These are phyloP conservation scores for Mortierella alpina DNA, from an alignment of 192 early-diverging fungal species.

Conservation along the genomic window DNA sequence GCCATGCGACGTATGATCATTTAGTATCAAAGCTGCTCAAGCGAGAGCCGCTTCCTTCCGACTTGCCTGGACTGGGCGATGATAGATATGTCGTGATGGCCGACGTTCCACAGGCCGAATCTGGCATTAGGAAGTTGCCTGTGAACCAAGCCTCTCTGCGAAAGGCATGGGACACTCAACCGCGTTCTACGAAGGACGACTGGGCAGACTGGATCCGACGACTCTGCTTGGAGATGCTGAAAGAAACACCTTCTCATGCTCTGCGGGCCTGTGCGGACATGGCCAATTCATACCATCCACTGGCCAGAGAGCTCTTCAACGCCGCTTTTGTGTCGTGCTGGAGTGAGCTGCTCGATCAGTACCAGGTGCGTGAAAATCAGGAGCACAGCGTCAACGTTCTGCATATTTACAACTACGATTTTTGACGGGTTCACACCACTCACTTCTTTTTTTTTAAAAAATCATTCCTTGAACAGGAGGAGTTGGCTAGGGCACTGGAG, in stretches of 20 bases:
- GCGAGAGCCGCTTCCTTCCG: conserved; percentile 79
- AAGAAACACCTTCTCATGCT: conserved; percentile 96
- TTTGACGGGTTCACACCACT: background rate
- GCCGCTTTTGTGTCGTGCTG: conserved; percentile 98
- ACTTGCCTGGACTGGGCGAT: conserved; percentile 65
- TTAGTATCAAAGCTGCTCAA: conserved; percentile 80
- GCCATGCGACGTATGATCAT: conserved; percentile 79
- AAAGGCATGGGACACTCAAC: conserved; percentile 88
- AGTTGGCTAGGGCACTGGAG: conserved; percentile 83
- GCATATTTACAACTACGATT: background rate
- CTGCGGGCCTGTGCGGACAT: conserved; percentile 90
- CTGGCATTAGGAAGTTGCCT: conserved; percentile 75
- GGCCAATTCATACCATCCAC: conserved; percentile 80
- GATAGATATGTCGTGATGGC: conserved; percentile 57
- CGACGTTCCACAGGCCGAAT: conserved; percentile 68
- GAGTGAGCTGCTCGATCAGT: conserved; percentile 89
- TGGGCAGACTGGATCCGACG: conserved; percentile 96
- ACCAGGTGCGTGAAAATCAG: conserved; percentile 60
- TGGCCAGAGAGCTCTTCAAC: conserved; percentile 94
- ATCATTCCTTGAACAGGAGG: conserved; percentile 63
- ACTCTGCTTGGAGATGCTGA: conserved; percentile 90
- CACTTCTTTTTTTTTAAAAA: background rate
- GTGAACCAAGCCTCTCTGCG: conserved; percentile 89
- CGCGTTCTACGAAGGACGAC: conserved; percentile 90
- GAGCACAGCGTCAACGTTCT: background rate